phyloP scores from a whole-genome alignment of 2,329 filamentous ascomycete genomes.

The Phyllosticta capitalensis region DNA sequence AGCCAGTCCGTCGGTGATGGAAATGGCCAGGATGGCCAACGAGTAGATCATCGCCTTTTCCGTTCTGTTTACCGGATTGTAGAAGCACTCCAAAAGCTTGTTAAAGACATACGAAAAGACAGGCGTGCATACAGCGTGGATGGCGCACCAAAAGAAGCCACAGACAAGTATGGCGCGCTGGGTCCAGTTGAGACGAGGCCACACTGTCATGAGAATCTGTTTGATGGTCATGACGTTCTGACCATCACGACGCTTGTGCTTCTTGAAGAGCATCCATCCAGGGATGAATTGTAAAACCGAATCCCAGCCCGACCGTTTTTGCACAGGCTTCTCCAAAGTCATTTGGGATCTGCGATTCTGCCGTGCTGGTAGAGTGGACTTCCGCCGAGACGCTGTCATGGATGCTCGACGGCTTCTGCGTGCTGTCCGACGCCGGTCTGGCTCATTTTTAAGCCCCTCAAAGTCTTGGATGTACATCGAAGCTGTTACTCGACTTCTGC shows the following conservation, averaged over 20 bases:
- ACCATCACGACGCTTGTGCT: neutral
- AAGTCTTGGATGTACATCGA: neutral
- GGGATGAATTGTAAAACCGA: neutral
- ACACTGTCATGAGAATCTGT: conserved; percentile 58
- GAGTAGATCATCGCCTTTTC: conserved; percentile 56
- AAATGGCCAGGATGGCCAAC: conserved; percentile 57
- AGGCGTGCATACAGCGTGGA: conserved; percentile 60
- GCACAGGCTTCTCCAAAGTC: neutral
- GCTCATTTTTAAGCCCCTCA: neutral
- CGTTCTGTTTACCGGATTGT: conserved; percentile 39
- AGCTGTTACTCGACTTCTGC: neutral
- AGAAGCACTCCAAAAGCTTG: conserved; percentile 62
- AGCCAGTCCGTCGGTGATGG: conserved; percentile 54
- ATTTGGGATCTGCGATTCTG: neutral
- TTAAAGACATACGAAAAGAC: conserved; percentile 69
- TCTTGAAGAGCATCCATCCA: neutral
- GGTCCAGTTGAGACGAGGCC: conserved; percentile 49
- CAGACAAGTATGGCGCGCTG: conserved; percentile 48
- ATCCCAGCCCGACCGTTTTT: neutral
- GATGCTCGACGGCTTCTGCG: neutral
- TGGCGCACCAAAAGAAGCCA: conserved; percentile 51
- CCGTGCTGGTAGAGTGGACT: neutral
- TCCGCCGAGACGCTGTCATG: neutral
- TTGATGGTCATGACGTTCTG: conserved; percentile 27
- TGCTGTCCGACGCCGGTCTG: neutral